Evolutionary conservation across 306 rosid species (phyloP), one percentile per base, ranked within the genome.

Genomic region (Chamaecrista fasciculata): DNA sequence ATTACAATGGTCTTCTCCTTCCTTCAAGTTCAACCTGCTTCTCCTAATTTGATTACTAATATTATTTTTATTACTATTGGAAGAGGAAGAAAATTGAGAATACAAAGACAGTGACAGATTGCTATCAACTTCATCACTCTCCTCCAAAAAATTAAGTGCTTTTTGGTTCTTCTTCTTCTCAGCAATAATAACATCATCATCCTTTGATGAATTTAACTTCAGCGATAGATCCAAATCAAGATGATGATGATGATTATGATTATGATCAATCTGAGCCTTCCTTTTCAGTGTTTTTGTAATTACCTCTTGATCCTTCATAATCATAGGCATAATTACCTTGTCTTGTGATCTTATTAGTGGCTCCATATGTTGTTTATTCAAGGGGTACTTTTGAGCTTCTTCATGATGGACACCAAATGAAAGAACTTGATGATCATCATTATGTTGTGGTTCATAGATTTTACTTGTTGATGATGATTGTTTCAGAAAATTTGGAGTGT

Each of bases 151-250:
- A 64, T 64, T 65, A 73, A 61, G 65, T 77, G 56, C 68, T 29
- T 62, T 19, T 14, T 70, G 60, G 21, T 46, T 46, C 23, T 87
- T 19, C 12, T 46, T 46, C 23, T 87, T 20, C 14, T 49, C 8
- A 1, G 43, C 43, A 11, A 14, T 60, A 34, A 7, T 9, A 11
- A 11, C 63, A 39, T 0, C 69, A 62, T 20, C 49, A 34, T 58
- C 51, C 40, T 47, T 76, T 18, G 93, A 64, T 18, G 93, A 64
- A 72, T 74, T 86, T 60, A 86, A 50, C 73, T 77, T 79, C 3
- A 93, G 96, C 18, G 97, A 88, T 15, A 93, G 77, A 79, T 89
- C 92, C 76, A 93, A 75, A 66, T 93, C 89, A 70, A 90, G 76
- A 23, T 51, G 31, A 23, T 52, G 33, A 36, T 33, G 36, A 8